A percentile compares a stretch with the other conserved stretches of the same genome.
phyloP scores from a whole-genome alignment of 139 green algal species.

The Chlamydomonas sphaeroides region DNA sequence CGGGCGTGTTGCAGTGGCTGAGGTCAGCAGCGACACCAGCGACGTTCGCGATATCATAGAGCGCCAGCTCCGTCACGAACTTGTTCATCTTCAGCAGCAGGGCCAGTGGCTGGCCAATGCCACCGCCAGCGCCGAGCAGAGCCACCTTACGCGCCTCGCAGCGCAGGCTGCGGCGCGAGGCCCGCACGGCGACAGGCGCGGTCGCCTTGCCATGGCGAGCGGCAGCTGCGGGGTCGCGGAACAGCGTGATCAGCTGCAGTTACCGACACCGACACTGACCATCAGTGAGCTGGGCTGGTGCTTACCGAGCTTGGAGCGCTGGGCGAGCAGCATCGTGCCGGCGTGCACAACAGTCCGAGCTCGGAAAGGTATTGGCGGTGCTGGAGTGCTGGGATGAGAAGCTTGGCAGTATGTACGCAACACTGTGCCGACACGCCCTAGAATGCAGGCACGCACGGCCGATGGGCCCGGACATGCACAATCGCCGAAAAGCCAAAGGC shows the following conservation, averaged over 20 bases:
- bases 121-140: constrained; percentile 83
- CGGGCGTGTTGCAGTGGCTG: constrained; percentile 90
- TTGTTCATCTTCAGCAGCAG: constrained; percentile 93
- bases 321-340: background rate
- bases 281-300: no score
- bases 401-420: no score
- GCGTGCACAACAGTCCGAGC: no score
- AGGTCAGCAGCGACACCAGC: constrained; percentile 94
- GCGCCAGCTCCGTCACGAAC: constrained; percentile 85
- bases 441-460: no score
- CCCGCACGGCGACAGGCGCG: constrained; percentile 5
- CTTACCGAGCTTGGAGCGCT: constrained; percentile 7
- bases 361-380: no score
- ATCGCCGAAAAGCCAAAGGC: no score
- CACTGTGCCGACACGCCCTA: no score
- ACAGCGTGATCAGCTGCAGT: no score
- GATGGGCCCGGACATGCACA: no score
- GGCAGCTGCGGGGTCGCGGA: constrained; percentile 7
- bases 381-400: no score
- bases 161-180: background rate
- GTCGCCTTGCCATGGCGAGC: background rate
- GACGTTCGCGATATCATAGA: constrained; percentile 97
- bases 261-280: no score
- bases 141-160: constrained; percentile 64
- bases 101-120: constrained; percentile 88